Percentiles rank a stretch among this genome's conserved stretches.
These are phyloP conservation scores for Kitagawia praeruptora DNA, from an alignment of 129 eudicot genomes.

Conservation along the genomic window DNA sequence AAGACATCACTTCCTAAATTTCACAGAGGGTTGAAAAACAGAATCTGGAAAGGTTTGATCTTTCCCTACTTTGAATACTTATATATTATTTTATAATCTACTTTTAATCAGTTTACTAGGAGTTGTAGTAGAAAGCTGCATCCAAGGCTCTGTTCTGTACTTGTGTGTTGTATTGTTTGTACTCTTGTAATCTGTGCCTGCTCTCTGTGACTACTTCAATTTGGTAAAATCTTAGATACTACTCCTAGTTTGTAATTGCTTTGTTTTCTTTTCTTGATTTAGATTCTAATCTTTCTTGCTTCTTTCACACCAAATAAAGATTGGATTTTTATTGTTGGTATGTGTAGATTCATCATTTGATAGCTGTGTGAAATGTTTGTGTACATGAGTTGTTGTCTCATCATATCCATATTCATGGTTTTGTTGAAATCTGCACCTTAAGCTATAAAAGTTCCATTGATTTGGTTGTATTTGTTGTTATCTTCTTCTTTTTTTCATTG, in stretches of 20 bases:
- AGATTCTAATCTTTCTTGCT: background rate
- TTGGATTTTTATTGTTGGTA: background rate
- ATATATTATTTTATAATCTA: constrained; percentile 3
- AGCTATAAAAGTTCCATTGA: background rate
- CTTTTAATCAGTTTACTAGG: constrained; percentile 4
- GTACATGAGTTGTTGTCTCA: background rate
- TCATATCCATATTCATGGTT: background rate
- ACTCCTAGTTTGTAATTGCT: background rate
- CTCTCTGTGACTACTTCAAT: background rate
- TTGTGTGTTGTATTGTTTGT: background rate
- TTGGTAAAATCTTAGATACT: background rate
- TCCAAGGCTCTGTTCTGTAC: background rate
- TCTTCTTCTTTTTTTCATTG: constrained; percentile 7
- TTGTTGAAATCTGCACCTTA: background rate
- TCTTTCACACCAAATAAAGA: background rate
- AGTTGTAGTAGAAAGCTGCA: background rate
- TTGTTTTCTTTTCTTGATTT: background rate
- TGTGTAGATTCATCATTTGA: background rate
- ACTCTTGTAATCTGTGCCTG: background rate
- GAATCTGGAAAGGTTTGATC: constrained; percentile 5
- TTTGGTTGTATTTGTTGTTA: background rate
- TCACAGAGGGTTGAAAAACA: background rate
- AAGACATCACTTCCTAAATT: background rate
- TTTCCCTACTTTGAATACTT: background rate
- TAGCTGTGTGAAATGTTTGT: background rate